Evolutionary conservation across 306 rosid genomes (phyloP), one percentile per base, ranked within the genome.

Genomic region (Cotoneaster glaucophyllus): DNA sequence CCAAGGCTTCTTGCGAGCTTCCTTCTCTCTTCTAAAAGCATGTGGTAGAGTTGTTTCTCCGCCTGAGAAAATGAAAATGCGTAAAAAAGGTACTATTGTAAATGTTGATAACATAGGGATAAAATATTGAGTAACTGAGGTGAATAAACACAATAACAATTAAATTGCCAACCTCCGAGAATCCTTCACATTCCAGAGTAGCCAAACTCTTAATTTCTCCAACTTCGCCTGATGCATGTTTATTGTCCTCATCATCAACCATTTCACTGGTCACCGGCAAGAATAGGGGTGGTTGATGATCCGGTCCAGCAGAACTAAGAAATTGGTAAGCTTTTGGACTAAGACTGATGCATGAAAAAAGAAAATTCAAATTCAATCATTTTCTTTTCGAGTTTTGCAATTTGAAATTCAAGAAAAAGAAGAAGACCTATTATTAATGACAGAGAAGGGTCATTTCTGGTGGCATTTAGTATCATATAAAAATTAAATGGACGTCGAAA

Each of bases 1-100:
- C 96, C 97, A 53, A 86, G 71, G 43, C 81, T 57, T 83, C 89
- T 84, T 74, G 98, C 96, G 53, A 91, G 90, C 80, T 91, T 89
- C 78, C 90, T 80, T 87, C 98, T 89, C 87, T 89, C 98, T 80
- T 89, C 97, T 64, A 93, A 84, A 86, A 93, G 96, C 93, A 79
- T 73, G 67, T 74, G 90, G 79, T 86, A 85, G 65, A 93, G 87
- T 79, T 84, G 82, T 39, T 68, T 77, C 84, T 93, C 98, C 44
- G 85, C 84, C 97, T 93, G 83, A 62, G 76, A 41, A 73, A 75
- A 75, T 43, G 37, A 61, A 79, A 52, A 70, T 59, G 74, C 54
- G 65, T 31, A 25, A 28, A 37, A 66, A 79, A 76, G 39, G 41
- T 44, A 4, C 21, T 19, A 28, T 57, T 63, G 44, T 64, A 14